These are phyloP conservation scores for Glomus cerebriforme DNA, from an alignment of 192 early-diverging fungal genomes.

Conservation along the genomic window DNA sequence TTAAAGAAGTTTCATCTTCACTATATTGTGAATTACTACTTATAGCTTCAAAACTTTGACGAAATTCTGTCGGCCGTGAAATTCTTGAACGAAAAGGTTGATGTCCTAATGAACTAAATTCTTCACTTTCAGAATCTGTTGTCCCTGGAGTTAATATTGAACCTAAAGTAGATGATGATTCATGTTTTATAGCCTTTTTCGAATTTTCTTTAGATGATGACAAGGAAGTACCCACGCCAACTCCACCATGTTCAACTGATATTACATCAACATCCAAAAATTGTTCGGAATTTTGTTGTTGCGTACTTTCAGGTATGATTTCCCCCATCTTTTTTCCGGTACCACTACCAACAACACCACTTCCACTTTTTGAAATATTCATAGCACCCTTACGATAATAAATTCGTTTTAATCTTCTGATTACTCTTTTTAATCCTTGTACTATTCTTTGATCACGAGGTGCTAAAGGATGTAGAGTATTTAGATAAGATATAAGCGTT, in stretches of 20 bases:
- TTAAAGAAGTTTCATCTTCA: neutral
- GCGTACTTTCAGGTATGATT: neutral
- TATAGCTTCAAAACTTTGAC: neutral
- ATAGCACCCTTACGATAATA: conserved; percentile 13
- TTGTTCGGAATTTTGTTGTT: neutral
- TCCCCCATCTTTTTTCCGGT: neutral
- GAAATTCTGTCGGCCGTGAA: neutral
- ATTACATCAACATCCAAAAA: neutral
- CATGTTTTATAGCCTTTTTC: neutral
- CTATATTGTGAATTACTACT: neutral
- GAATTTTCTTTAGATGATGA: neutral
- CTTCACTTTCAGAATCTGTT: neutral
- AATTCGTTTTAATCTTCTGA: conserved; percentile 30
- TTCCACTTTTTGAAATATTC: neutral
- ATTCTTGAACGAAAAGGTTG: too few relatives aligned
- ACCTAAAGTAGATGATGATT: neutral
- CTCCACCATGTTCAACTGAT: neutral
- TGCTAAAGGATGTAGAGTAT: conserved; percentile 42
- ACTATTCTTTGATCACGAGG: conserved; percentile 56
- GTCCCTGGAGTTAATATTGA: conserved; percentile 15
- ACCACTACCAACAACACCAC: neutral
- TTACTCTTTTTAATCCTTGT: conserved; percentile 39
- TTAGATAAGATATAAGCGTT: conserved; percentile 44
- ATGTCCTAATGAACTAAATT: neutral
- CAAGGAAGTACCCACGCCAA: neutral